Conservation (phyloP, 352 stramenopile species). For the Saprolegnia diclina region DNA sequence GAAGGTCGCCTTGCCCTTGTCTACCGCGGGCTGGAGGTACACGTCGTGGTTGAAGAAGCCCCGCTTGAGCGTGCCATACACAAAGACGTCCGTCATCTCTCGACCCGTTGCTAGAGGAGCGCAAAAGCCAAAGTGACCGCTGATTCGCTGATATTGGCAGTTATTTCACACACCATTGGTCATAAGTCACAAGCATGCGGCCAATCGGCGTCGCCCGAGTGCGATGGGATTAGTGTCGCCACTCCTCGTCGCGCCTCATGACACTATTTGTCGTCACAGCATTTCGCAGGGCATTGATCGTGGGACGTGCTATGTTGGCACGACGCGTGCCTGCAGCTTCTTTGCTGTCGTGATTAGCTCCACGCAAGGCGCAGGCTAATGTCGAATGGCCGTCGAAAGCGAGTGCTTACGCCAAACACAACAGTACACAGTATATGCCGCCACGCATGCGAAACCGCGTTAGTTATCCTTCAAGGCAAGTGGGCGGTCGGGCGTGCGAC, state of each 20-base stretch:
- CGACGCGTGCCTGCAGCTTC: too few species aligned
- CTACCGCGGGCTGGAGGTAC: slow-evolving; percentile 52
- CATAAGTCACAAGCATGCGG: not conserved
- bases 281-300: too few species aligned
- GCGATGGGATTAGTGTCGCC: slow-evolving; percentile 18
- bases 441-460: too few species aligned
- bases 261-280: too few species aligned
- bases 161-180: not conserved
- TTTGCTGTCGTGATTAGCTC: too few species aligned
- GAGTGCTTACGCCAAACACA: too few species aligned
- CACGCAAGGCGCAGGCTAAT: too few species aligned
- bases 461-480: too few species aligned
- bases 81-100: slow-evolving; percentile 47
- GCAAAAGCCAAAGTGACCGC: slow-evolving; percentile 12
- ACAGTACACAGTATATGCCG: too few species aligned
- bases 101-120: slow-evolving; percentile 1
- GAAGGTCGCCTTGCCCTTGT: slow-evolving; percentile 45
- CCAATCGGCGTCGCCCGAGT: not conserved
- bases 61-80: slow-evolving; percentile 77
- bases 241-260: not conserved
- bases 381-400: too few species aligned
- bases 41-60: slow-evolving; percentile 62
- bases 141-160: slow-evolving; percentile 17
- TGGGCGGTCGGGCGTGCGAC: too few species aligned
- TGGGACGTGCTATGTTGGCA: too few species aligned